A percentile compares a stretch with the other conserved stretches of the same genome.
Conservation (phyloP, 495 filamentous ascomycete species). For the Lophium mytilinum region DNA sequence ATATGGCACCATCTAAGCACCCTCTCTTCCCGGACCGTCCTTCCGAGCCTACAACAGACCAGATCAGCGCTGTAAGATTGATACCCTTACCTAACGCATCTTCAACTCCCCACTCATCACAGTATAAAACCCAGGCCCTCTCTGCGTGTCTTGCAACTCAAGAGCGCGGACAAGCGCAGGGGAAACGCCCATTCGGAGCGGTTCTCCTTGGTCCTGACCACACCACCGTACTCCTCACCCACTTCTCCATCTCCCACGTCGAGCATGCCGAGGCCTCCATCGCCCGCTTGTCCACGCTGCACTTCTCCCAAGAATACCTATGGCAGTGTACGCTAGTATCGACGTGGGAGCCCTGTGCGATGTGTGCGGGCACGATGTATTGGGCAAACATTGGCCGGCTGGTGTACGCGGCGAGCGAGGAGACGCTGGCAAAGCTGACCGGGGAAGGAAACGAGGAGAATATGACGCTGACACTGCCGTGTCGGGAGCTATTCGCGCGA, state of each 20-base stretch:
- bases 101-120: neutral
- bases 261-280: slow-evolving; percentile 47
- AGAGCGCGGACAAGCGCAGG: neutral
- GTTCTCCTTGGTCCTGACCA: neutral
- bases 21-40: neutral
- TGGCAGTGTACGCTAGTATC: slow-evolving; percentile 44
- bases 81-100: neutral
- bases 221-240: neutral
- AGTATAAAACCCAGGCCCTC: neutral
- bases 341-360: slow-evolving; percentile 51
- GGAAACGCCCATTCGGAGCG: neutral
- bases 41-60: neutral
- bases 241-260: slow-evolving; percentile 26
- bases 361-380: slow-evolving; percentile 44
- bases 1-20: neutral
- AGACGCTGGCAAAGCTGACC: slow-evolving; percentile 38
- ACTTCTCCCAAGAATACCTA: slow-evolving; percentile 44
- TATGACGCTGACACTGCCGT: slow-evolving; percentile 45
- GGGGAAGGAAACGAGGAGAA: slow-evolving; percentile 45
- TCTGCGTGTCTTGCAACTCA: neutral
- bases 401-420: slow-evolving; percentile 46
- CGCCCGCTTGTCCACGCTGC: slow-evolving; percentile 43
- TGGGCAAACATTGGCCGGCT: slow-evolving; percentile 51
- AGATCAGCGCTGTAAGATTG: neutral
- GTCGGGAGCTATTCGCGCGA: slow-evolving; percentile 32